Evolutionary conservation across 495 filamentous ascomycete genomes (phyloP).

Genomic region (Penicillium maclennaniae): DNA sequence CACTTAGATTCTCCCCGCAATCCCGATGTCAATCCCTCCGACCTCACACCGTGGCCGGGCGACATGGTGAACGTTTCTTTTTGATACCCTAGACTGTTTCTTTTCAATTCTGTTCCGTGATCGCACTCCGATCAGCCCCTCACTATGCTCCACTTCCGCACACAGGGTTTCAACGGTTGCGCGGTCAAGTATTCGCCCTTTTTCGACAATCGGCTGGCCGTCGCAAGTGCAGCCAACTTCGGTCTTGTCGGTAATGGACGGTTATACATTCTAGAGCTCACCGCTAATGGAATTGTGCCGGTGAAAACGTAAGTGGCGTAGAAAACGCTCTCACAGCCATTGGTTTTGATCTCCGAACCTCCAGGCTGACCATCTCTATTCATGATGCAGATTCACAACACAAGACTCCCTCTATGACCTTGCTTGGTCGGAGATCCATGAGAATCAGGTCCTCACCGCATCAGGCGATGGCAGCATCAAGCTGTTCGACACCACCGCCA

Average conservation of each 20-base stretch:
- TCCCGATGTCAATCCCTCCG: slow-evolving; percentile 5
- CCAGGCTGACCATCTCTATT: background rate
- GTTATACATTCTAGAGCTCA: slow-evolving; percentile 75
- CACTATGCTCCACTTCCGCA: slow-evolving; percentile 87
- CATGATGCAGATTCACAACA: slow-evolving; percentile 70
- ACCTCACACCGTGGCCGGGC: background rate
- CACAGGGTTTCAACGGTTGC: slow-evolving; percentile 89
- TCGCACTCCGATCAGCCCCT: slow-evolving; percentile 9
- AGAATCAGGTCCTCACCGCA: slow-evolving; percentile 81
- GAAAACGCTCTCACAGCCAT: background rate
- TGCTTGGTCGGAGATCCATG: slow-evolving; percentile 89
- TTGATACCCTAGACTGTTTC: slow-evolving; percentile 12
- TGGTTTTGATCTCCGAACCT: background rate
- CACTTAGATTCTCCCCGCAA: slow-evolving; percentile 17
- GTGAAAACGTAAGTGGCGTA: slow-evolving; percentile 58
- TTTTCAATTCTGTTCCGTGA: slow-evolving; percentile 1
- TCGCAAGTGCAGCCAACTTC: slow-evolving; percentile 83
- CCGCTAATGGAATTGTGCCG: slow-evolving; percentile 73
- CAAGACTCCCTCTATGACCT: slow-evolving; percentile 95
- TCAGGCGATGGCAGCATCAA: slow-evolving; percentile 91
- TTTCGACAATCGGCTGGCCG: slow-evolving; percentile 89
- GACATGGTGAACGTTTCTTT: slow-evolving; percentile 4
- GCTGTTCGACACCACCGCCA: slow-evolving; percentile 77
- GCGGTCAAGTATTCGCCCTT: slow-evolving; percentile 97
- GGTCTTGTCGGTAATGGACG: slow-evolving; percentile 95